Evolutionary conservation across 2,329 filamentous ascomycete genomes (phyloP).

Genomic region (Epichloe gansuensis): DNA sequence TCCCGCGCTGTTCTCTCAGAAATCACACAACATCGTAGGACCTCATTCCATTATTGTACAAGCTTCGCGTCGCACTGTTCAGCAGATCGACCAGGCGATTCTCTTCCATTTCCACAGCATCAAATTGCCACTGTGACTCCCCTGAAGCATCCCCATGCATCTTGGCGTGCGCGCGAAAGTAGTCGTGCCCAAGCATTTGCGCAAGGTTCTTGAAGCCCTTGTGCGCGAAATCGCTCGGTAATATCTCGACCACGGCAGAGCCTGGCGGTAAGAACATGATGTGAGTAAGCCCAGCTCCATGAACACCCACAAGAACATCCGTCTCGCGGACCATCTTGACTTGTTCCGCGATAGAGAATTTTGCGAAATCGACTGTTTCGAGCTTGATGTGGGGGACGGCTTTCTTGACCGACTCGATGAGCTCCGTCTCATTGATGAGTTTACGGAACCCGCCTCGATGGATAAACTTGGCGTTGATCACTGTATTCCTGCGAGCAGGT

Average conservation of each 20-base stretch:
- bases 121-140: background rate
- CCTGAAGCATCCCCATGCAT: background rate
- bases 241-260: constrained; percentile 28
- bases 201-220: constrained; percentile 28
- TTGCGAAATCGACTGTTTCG: constrained; percentile 24
- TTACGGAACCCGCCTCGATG: constrained; percentile 20
- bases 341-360: constrained; percentile 25
- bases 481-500: constrained; percentile 1
- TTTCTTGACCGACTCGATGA: constrained; percentile 15
- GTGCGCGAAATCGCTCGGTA: constrained; percentile 16
- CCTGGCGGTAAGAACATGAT: constrained; percentile 25
- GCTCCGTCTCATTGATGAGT: constrained; percentile 16
- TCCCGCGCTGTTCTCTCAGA: too few relatives aligned
- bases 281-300: constrained; percentile 31
- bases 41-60: background rate
- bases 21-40: background rate
- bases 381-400: constrained; percentile 18
- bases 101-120: background rate
- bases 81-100: background rate
- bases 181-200: constrained; percentile 21
- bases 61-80: background rate
- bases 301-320: constrained; percentile 29
- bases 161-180: constrained; percentile 24
- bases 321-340: constrained; percentile 21
- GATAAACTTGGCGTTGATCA: constrained; percentile 22